A percentile compares a stretch with the other conserved stretches of the same genome.
These are phyloP conservation scores for Aureobasidium pullulans DNA, from an alignment of 2,329 filamentous ascomycete genomes.

Conservation along the genomic window DNA sequence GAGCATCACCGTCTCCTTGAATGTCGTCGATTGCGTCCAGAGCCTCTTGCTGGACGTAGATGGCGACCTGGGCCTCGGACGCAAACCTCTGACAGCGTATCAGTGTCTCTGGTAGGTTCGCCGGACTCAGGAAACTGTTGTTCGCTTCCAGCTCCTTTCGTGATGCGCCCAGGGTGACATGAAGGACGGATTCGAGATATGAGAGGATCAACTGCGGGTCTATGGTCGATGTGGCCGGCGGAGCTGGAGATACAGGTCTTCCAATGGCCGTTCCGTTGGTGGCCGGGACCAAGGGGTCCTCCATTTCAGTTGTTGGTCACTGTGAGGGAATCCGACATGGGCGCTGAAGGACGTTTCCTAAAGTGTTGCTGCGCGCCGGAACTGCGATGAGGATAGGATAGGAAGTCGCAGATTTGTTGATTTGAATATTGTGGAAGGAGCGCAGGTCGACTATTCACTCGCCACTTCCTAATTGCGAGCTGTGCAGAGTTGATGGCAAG, in stretches of 20 bases:
- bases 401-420: background rate
- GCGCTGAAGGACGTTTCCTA: background rate
- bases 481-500: background rate
- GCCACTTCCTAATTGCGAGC: background rate
- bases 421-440: background rate
- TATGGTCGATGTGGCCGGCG: slow-evolving; percentile 23
- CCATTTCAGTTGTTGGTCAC: slow-evolving; percentile 22
- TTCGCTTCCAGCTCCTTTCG: slow-evolving; percentile 70
- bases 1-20: slow-evolving; percentile 13
- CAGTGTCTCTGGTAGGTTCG: slow-evolving; percentile 68
- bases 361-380: background rate
- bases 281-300: slow-evolving; percentile 30
- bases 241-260: slow-evolving; percentile 21
- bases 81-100: slow-evolving; percentile 85
- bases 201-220: slow-evolving; percentile 42
- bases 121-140: slow-evolving; percentile 74
- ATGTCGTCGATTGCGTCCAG: slow-evolving; percentile 30
- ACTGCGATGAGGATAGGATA: background rate
- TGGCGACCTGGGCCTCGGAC: slow-evolving; percentile 73
- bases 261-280: slow-evolving; percentile 29
- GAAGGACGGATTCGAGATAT: slow-evolving; percentile 41
- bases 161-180: slow-evolving; percentile 43
- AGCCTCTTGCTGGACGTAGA: slow-evolving; percentile 84
- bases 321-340: slow-evolving; percentile 3
- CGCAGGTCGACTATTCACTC: background rate